Conservation (phyloP, 2,329 filamentous ascomycete species). For the Blastomyces gilchristii region DNA sequence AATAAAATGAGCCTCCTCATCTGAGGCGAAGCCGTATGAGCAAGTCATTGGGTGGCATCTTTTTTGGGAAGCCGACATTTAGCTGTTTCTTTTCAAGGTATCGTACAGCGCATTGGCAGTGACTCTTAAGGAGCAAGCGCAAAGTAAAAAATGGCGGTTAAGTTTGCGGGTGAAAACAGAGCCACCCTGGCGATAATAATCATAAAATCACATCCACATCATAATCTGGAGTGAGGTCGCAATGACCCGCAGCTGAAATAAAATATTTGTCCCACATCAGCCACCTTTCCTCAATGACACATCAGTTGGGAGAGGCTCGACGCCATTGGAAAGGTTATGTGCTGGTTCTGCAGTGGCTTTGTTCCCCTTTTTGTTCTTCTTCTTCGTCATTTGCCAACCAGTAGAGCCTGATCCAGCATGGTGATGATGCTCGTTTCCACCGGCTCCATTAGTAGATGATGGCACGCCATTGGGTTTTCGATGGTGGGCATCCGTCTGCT, state of each 20-base stretch:
- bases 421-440: slow-evolving; percentile 17
- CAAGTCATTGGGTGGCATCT: neutral
- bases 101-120: neutral
- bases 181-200: neutral
- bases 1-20: neutral
- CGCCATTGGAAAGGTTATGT: slow-evolving; percentile 21
- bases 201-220: neutral
- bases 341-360: slow-evolving; percentile 27
- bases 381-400: slow-evolving; percentile 39
- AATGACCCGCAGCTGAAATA: neutral
- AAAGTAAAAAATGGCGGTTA: neutral
- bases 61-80: neutral
- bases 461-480: slow-evolving; percentile 27
- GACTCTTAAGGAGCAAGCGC: neutral
- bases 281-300: slow-evolving; percentile 39
- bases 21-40: neutral
- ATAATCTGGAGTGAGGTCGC: neutral
- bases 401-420: slow-evolving; percentile 12
- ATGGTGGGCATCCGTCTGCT: slow-evolving; percentile 20
- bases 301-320: slow-evolving; percentile 33
- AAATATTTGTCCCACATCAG: slow-evolving; percentile 19
- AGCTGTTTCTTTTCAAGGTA: neutral
- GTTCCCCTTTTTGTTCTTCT: slow-evolving; percentile 31
- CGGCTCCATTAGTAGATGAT: slow-evolving; percentile 14
- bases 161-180: neutral